Percentiles rank a stretch among this genome's conserved stretches.
phyloP scores from a whole-genome alignment of 2,329 filamentous ascomycete species.

The Camptophora hylomeconis region DNA sequence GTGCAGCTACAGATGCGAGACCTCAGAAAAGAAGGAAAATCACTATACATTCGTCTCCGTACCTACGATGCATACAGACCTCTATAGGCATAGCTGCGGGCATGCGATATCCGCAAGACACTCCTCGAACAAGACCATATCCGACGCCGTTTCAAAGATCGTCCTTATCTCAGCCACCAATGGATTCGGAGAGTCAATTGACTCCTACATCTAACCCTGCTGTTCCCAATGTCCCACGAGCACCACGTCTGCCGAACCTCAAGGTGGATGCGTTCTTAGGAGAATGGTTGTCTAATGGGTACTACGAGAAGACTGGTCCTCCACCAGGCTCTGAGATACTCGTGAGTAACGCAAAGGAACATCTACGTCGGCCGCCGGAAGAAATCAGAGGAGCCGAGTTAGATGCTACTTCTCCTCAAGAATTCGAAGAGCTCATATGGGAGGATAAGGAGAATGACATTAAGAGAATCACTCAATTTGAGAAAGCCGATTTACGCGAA shows the following conservation, averaged over 20 bases:
- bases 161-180: conserved; percentile 8
- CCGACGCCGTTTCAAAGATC: conserved; percentile 14
- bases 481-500: conserved; percentile 14
- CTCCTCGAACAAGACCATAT: conserved; percentile 15
- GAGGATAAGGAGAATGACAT: conserved; percentile 19
- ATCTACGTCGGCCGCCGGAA: conserved; percentile 66
- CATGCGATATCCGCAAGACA: conserved; percentile 41
- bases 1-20: conserved; percentile 7
- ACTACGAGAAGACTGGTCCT: conserved; percentile 83
- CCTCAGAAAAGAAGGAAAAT: conserved; percentile 45
- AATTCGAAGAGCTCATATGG: conserved; percentile 23
- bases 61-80: conserved; percentile 83
- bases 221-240: neutral
- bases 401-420: conserved; percentile 7
- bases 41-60: conserved; percentile 86
- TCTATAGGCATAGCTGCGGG: conserved; percentile 79
- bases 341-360: conserved; percentile 77
- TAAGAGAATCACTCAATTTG: conserved; percentile 21
- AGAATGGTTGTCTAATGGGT: conserved; percentile 88
- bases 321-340: conserved; percentile 78
- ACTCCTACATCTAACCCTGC: neutral
- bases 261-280: conserved; percentile 86
- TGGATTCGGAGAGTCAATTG: conserved; percentile 7
- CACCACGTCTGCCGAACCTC: conserved; percentile 27
- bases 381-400: conserved; percentile 30